These are phyloP conservation scores for Corymbia calophylla DNA, from an alignment of 441 rosid genomes.

Conservation along the genomic window DNA sequence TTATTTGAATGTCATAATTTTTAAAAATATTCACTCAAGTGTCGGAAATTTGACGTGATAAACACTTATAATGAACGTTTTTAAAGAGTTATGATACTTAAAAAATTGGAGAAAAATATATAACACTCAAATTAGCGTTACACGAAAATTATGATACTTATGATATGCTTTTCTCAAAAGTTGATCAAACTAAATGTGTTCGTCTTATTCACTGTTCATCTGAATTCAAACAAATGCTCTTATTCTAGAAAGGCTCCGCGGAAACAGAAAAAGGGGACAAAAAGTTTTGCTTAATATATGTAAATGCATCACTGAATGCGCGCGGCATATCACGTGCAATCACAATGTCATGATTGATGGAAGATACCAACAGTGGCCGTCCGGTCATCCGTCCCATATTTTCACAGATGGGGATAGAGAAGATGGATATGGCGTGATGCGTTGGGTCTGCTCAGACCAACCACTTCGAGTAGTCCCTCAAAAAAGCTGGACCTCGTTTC, in stretches of 20 bases:
- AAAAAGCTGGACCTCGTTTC: neutral
- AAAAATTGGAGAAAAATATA: neutral
- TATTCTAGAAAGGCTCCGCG: neutral
- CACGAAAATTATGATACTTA: neutral
- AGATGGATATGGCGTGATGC: slow-evolving; percentile 4
- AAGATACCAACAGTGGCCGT: neutral
- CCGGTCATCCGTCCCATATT: slow-evolving; percentile 2
- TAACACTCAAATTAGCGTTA: accelerated
- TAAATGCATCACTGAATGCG: neutral
- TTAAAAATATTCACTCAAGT: neutral
- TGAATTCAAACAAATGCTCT: neutral
- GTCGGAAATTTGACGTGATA: neutral
- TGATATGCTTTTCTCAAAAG: accelerated
- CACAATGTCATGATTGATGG: neutral
- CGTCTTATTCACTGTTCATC: neutral
- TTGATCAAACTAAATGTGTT: neutral
- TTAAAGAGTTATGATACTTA: neutral
- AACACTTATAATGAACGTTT: accelerated
- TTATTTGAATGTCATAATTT: neutral
- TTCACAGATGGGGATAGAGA: neutral
- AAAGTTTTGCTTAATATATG: neutral
- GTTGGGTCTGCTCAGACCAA: slow-evolving; percentile 1
- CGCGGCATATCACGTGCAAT: neutral
- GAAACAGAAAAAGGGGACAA: neutral
- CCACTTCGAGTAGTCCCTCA: neutral